Evolutionary conservation across 768 basidiomycete genomes (phyloP).

Genomic region (Pleurotus giganteus): DNA sequence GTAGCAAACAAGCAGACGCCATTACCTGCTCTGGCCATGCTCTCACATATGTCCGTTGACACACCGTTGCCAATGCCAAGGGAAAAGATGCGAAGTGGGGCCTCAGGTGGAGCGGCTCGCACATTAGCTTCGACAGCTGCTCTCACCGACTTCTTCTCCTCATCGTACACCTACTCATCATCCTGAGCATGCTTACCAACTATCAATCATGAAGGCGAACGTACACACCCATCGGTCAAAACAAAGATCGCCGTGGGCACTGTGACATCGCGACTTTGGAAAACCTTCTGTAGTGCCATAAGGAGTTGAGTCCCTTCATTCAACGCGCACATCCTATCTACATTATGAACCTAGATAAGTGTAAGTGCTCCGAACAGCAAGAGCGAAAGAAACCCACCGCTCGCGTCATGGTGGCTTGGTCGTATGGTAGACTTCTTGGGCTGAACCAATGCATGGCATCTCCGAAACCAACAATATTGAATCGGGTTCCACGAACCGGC

Average conservation of each 20-base stretch:
- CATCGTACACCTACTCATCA: conserved; percentile 14
- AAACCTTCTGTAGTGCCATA: conserved; percentile 35
- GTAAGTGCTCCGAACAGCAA: not conserved
- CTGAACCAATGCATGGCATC: conserved; percentile 27
- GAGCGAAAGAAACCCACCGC: conserved; percentile 31
- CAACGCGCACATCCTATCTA: conserved; percentile 38
- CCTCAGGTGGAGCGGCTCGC: conserved; percentile 19
- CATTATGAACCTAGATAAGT: conserved; percentile 33
- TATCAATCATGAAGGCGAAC: conserved; percentile 1
- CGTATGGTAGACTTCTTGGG: conserved; percentile 30
- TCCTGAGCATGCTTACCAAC: not conserved
- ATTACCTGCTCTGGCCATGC: conserved; percentile 52
- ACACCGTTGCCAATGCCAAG: conserved; percentile 54
- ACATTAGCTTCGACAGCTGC: conserved; percentile 30
- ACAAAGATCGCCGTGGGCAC: conserved; percentile 52
- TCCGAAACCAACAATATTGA: conserved; percentile 65
- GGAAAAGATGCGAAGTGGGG: conserved; percentile 49
- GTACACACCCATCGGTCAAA: conserved; percentile 56
- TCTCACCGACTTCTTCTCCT: conserved; percentile 19
- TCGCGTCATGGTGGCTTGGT: conserved; percentile 25
- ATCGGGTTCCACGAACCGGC: conserved; percentile 36
- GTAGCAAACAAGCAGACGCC: conserved; percentile 49
- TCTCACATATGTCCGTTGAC: conserved; percentile 50
- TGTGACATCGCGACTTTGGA: conserved; percentile 28
- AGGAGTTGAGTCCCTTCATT: conserved; percentile 52